Base-by-base conservation (phyloP, 192 early-diverging fungal species). In the Linnemannia elongata region DNA sequence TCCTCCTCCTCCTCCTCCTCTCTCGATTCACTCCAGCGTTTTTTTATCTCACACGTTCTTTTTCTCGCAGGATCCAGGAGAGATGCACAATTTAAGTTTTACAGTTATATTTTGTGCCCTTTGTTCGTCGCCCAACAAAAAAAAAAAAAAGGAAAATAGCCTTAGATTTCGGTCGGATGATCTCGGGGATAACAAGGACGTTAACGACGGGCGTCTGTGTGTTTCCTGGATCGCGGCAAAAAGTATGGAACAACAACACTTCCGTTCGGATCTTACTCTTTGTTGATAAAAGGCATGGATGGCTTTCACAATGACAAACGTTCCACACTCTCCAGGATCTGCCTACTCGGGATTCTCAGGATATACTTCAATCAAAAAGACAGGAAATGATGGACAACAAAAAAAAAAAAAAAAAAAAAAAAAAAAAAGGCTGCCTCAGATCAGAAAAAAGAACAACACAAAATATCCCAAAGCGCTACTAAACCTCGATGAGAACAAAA, bases 21-120 rank as follows among this genome's bases (percentile, higher is more conserved):
- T 39, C 38, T 39, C 38, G 38, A 39, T 4, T 39, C 38, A 6
- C 38, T 39, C 38, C 33, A 44, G n/a, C 92, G 88, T 73, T 79
- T n/a, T 78, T 36, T 71, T 42, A 24, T 41, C 35, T 42, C 35
- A 35, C 15, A 36, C 38, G 35, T 24, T 17, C 36, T 22, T 36
- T 38, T 39, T 63, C 27, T 33, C 7, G 60, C 60, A 33, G 60
- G 60, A 66, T 10, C 30, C n/a, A 57, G 55, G 55, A 57, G 9
- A 57, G 22, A 30, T 9, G 60, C 27, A 66, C 8, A 12, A 33
- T 15, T 15, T 66, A 30, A 30, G 60, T 30, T 66, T 30, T 12
- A 66, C 60, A 66, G 3, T 13, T 66, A 30, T 36, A 36, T 27
- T 66, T 54, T 39, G 2, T 24, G 33, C 55, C 55, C 69, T 55